Base-by-base conservation (phyloP, 306 rosid genomes). In the Astragalus glycyphyllos region DNA sequence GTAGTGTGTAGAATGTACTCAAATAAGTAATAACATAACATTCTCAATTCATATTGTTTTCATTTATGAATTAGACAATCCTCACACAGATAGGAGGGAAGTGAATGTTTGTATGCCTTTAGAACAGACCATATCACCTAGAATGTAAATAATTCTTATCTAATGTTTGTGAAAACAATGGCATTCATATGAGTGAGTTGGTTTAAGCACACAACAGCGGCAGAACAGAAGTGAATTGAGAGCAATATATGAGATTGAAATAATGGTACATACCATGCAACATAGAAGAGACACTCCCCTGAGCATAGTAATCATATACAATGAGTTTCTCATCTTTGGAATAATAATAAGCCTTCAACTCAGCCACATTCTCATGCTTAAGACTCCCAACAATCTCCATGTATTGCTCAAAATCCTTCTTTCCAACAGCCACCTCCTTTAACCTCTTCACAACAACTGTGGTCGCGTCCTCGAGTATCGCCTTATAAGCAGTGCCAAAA, bases 381-480 rank as follows among this genome's bases (percentile, higher is more conserved):
- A 81, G 76, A 53, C 65, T 77, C 47, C 82, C 85, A 5, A 70
- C 73, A 54, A 81, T 67, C 54, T 81, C 79, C 85, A 81, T 81
- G 23, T 67, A 77, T 35, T 81, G 85, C 73, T 81, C 85, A 72
- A 81, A 81, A 68, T 81, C 85, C 73, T 77, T 81, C 79, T 77
- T 81, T 29, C 85, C 85, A 38, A 32, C 73, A 0, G 78, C 84
- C 11, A 80, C 84, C 74, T 80, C 84, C 75, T 80, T 80, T 34
- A 80, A 72, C 64, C 85, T 77, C 82, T 81, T 81, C 58, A 81
- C 85, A 54, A 81, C 85, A 76, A 81, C 85, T 0, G 76, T 62
- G 31, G 79, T 77, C n/a, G 79, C 81, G 5, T 81, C 85, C 72
- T 81, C 85, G 6, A 81, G 79, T 45, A 73, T 61, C 15, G 85